Conservation (phyloP, 2,329 filamentous ascomycete species). For the Diplocarpon rosae region DNA sequence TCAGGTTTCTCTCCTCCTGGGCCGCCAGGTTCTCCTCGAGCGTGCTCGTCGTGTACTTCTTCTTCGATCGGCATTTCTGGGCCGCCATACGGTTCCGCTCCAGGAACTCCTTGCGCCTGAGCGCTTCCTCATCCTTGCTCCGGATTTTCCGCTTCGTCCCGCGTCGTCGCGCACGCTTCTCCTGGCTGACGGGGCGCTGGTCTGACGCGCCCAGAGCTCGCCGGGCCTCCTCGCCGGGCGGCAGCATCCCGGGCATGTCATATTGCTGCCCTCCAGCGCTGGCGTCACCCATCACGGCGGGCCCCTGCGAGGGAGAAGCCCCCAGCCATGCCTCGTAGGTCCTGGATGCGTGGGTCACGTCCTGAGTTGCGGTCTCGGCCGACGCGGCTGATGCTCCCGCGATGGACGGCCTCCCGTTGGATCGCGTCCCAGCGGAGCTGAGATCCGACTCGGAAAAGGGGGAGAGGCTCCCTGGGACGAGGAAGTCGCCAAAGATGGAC, state of each 20-base stretch:
- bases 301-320: too few relatives aligned
- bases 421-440: too few relatives aligned
- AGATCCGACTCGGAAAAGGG: not conserved
- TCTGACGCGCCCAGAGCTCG: not conserved
- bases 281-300: too few relatives aligned
- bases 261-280: too few relatives aligned
- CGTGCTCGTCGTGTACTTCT: slow-evolving; percentile 1
- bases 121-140: not conserved
- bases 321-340: too few relatives aligned
- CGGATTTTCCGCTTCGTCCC: slow-evolving; percentile 1
- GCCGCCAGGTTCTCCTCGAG: slow-evolving; percentile 1
- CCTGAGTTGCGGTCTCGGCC: too few relatives aligned
- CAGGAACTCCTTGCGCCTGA: not conserved
- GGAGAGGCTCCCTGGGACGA: not conserved
- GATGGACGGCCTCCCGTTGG: too few relatives aligned
- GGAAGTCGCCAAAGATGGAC: too few relatives aligned
- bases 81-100: slow-evolving; percentile 3
- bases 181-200: not conserved
- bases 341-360: too few relatives aligned
- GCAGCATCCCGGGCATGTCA: not conserved
- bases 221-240: not conserved
- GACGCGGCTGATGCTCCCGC: too few relatives aligned
- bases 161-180: not conserved
- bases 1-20: slow-evolving; percentile 2
- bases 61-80: slow-evolving; percentile 3